These are phyloP conservation scores for Phytophthora multivora DNA, from an alignment of 352 stramenopile species.

Conservation along the genomic window DNA sequence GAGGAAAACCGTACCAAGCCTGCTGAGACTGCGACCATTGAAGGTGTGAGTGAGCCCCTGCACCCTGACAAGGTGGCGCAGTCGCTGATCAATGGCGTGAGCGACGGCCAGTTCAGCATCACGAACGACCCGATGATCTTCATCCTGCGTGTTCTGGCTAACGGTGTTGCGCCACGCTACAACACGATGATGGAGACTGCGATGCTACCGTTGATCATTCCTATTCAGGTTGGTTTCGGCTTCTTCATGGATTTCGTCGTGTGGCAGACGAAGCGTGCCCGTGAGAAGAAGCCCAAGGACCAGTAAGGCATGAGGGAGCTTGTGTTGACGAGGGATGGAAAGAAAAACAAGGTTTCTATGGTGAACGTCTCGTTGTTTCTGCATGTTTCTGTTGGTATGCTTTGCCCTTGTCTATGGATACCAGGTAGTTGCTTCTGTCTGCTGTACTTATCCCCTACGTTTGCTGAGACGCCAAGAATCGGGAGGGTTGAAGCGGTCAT, in stretches of 20 bases:
- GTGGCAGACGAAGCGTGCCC: conserved; percentile 52
- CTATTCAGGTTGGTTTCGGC: conserved; percentile 76
- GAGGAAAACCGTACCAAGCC: conserved; percentile 83
- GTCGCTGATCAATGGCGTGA: conserved; percentile 66
- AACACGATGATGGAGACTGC: conserved; percentile 79
- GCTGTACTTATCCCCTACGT: conserved; percentile 83
- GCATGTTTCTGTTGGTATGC: conserved; percentile 8
- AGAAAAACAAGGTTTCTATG: conserved; percentile 6
- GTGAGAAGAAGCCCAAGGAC: conserved; percentile 66
- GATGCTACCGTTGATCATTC: conserved; percentile 61
- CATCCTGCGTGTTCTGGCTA: conserved; percentile 71
- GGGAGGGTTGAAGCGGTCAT: conserved; percentile 97
- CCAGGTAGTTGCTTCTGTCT: no score
- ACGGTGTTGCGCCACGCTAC: conserved; percentile 70
- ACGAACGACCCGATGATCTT: conserved; percentile 83
- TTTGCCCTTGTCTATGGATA: no score
- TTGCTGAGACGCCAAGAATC: conserved; percentile 98
- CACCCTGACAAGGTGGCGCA: conserved; percentile 70
- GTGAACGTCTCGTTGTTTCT: conserved; percentile 9
- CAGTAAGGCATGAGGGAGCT: conserved; percentile 30
- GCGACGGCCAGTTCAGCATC: conserved; percentile 76
- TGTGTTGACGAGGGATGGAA: not conserved
- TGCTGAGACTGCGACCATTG: conserved; percentile 73
- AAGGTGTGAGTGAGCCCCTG: conserved; percentile 55
- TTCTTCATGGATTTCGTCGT: conserved; percentile 87